Evolutionary conservation across 78 protist genomes (phyloP).

Genomic region (Emiliania huxleyi): DNA sequence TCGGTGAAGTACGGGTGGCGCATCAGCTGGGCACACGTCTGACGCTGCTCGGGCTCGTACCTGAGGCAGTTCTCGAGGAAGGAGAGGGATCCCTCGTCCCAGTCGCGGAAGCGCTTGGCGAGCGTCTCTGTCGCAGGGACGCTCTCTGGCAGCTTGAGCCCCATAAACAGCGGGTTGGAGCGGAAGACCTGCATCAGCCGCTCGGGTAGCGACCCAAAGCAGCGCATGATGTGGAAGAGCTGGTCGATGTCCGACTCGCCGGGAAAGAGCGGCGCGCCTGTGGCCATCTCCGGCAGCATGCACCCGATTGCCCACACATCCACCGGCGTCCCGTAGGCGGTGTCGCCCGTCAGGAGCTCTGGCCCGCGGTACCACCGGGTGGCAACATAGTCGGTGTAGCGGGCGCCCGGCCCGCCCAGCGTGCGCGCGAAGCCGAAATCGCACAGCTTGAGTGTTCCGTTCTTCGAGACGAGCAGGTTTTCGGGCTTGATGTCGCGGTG

Average conservation of each 20-base stretch:
- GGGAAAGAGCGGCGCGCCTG: constrained; percentile 64
- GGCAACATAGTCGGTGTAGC: constrained; percentile 69
- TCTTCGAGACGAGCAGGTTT: constrained; percentile 56
- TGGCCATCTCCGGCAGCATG: constrained; percentile 50
- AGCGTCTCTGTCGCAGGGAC: background rate
- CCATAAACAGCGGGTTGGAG: constrained; percentile 44
- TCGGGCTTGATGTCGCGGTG: constrained; percentile 65
- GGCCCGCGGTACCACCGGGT: constrained; percentile 73
- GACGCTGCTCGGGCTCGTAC: constrained; percentile 16
- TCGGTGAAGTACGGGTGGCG: constrained; percentile 14
- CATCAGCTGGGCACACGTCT: constrained; percentile 7
- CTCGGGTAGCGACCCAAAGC: constrained; percentile 39
- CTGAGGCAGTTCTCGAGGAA: background rate
- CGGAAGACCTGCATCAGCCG: constrained; percentile 38
- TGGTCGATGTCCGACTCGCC: constrained; percentile 70
- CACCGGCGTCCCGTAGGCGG: constrained; percentile 37
- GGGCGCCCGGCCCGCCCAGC: constrained; percentile 34
- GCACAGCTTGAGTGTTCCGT: constrained; percentile 56
- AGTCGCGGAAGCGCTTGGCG: constrained; percentile 40
- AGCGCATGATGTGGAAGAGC: constrained; percentile 52
- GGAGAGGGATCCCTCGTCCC: background rate
- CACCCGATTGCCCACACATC: constrained; percentile 78
- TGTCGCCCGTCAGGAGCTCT: constrained; percentile 63
- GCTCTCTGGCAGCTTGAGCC: constrained; percentile 26
- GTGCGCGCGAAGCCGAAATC: constrained; percentile 73